A percentile compares a stretch with the other conserved stretches of the same genome.
phyloP scores from a whole-genome alignment of 129 eudicot genomes.

The Pittosporum tobira region DNA sequence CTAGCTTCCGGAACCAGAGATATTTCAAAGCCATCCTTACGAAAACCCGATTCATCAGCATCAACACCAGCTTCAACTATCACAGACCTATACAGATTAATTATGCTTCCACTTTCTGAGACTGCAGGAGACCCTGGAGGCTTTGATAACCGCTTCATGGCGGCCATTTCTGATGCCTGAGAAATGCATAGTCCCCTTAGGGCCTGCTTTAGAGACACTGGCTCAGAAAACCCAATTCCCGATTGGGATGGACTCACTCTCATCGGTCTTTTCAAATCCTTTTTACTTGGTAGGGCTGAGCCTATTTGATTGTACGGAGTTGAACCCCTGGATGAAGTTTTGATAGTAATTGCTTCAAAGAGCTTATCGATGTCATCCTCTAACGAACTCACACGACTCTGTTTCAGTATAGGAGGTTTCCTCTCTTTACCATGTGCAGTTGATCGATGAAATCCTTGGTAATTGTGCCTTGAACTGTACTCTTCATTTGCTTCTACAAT shows the following conservation, averaged over 20 bases:
- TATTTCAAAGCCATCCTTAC: slow-evolving; percentile 22
- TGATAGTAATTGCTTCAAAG: slow-evolving; percentile 54
- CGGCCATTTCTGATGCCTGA: slow-evolving; percentile 98
- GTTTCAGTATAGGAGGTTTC: slow-evolving; percentile 35
- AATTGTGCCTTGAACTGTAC: slow-evolving; percentile 12
- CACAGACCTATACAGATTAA: slow-evolving; percentile 30
- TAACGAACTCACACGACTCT: slow-evolving; percentile 37
- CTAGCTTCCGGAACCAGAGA: slow-evolving; percentile 34
- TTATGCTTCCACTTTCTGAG: slow-evolving; percentile 45
- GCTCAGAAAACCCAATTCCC: slow-evolving; percentile 63
- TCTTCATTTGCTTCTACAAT: slow-evolving; percentile 66
- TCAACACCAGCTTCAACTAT: slow-evolving; percentile 43
- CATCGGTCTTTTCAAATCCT: slow-evolving; percentile 67
- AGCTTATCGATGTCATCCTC: slow-evolving; percentile 84
- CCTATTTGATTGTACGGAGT: slow-evolving; percentile 35
- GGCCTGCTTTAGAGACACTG: slow-evolving; percentile 80
- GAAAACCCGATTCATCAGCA: slow-evolving; percentile 26
- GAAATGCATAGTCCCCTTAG: slow-evolving; percentile 84
- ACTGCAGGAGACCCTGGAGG: slow-evolving; percentile 56
- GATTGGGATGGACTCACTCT: slow-evolving; percentile 47
- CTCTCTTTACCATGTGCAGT: slow-evolving; percentile 30
- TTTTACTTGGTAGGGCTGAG: slow-evolving; percentile 35
- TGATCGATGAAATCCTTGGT: slow-evolving; percentile 13
- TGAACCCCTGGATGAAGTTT: slow-evolving; percentile 42
- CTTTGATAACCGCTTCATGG: slow-evolving; percentile 51